A percentile compares a stretch with the other conserved stretches of the same genome.
Evolutionary conservation across 2,329 filamentous ascomycete species (phyloP).

Genomic region (Fusarium nygamai): DNA sequence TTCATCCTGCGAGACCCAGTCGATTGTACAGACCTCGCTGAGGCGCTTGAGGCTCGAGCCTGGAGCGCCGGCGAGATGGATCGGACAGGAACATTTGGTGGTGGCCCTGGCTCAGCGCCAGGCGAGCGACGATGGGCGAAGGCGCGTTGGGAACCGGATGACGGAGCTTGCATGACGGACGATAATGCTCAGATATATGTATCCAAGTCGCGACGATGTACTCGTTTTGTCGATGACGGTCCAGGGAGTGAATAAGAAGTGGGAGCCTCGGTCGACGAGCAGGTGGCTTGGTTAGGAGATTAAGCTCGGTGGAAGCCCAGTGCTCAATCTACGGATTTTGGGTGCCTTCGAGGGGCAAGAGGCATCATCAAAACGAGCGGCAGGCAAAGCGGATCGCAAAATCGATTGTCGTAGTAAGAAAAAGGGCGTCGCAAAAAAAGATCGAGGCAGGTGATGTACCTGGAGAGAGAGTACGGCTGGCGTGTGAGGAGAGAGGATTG

Average conservation of each 20-base stretch:
- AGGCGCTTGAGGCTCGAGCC: conserved; percentile 72
- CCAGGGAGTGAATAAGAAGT: background rate
- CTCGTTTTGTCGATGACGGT: background rate
- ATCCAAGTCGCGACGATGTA: conserved; percentile 7
- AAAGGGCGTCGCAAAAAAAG: conserved; percentile 5
- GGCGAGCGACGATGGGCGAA: conserved; percentile 70
- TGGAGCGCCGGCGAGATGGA: conserved; percentile 72
- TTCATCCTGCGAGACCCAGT: conserved; percentile 46
- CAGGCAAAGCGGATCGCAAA: conserved; percentile 17
- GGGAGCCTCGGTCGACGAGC: background rate
- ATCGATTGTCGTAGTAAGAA: conserved; percentile 5
- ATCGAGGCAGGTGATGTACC: conserved; percentile 10
- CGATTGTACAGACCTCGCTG: conserved; percentile 68
- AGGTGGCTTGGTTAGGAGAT: background rate
- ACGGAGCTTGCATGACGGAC: conserved; percentile 36
- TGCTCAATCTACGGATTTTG: conserved; percentile 38
- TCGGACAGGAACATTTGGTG: conserved; percentile 64
- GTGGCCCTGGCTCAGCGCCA: conserved; percentile 68
- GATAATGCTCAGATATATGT: conserved; percentile 7
- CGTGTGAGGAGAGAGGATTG: conserved; percentile 17
- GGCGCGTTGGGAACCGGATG: conserved; percentile 57
- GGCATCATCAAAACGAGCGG: conserved; percentile 42
- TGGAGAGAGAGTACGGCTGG: conserved; percentile 17
- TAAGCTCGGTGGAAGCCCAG: conserved; percentile 15
- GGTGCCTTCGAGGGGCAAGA: conserved; percentile 40